A percentile compares a stretch with the other conserved stretches of the same genome.
phyloP scores from a whole-genome alignment of 345 rosid genomes.

The Populus deltoides region DNA sequence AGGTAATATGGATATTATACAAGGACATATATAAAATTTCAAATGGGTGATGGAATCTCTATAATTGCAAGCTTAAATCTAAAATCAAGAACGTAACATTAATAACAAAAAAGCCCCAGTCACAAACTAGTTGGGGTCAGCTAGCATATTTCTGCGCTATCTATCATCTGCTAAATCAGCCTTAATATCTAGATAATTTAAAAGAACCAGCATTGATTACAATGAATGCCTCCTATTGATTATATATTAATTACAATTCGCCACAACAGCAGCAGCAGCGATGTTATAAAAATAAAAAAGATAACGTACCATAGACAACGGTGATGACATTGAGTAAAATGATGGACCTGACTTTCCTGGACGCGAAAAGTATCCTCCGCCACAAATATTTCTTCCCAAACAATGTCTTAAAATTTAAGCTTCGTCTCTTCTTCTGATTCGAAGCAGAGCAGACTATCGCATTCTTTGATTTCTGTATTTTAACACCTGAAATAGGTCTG shows the following conservation, averaged over 20 bases:
- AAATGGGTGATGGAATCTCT: background rate
- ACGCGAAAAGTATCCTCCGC: conserved; percentile 40
- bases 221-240: background rate
- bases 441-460: background rate
- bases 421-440: conserved; percentile 1
- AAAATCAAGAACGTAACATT: no score
- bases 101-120: background rate
- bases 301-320: conserved; percentile 43
- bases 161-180: background rate
- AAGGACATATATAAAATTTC: no score
- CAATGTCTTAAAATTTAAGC: conserved; percentile 23
- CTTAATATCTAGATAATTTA: background rate
- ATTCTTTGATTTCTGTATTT: background rate
- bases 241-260: background rate
- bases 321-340: conserved; percentile 53
- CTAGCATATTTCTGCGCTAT: no score
- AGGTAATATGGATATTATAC: background rate
- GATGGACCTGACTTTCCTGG: conserved; percentile 49
- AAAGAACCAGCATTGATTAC: background rate
- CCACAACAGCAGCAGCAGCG: background rate
- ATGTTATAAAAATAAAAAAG: background rate
- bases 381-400: conserved; percentile 34
- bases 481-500: background rate
- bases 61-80: background rate
- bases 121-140: background rate